Percentiles rank a stretch among this genome's conserved stretches.
Conservation (phyloP, 2,329 filamentous ascomycete genomes). For the Aphanoascus verrucosus region DNA sequence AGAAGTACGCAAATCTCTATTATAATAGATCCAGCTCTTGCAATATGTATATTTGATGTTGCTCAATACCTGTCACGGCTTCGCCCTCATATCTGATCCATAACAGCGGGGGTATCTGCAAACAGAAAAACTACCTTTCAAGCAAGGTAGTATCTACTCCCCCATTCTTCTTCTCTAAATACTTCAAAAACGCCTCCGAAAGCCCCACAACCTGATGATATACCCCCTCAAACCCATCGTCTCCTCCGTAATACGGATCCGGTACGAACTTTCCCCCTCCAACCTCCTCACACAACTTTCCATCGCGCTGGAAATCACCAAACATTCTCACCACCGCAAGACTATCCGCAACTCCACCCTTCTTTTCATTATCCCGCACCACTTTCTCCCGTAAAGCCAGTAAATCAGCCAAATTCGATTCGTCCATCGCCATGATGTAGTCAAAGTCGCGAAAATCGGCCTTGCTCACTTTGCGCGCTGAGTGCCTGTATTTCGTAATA, state of each 20-base stretch:
- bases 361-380: slow-evolving; percentile 38
- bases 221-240: slow-evolving; percentile 70
- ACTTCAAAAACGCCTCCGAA: slow-evolving; percentile 61
- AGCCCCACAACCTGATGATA: slow-evolving; percentile 75
- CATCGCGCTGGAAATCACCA: slow-evolving; percentile 62
- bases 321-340: slow-evolving; percentile 62
- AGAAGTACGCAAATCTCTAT: no score
- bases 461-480: slow-evolving; percentile 59
- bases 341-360: slow-evolving; percentile 24
- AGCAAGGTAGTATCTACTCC: neutral
- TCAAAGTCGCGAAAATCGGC: slow-evolving; percentile 78
- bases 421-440: slow-evolving; percentile 93
- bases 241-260: slow-evolving; percentile 89
- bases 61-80: no score
- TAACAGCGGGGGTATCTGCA: neutral
- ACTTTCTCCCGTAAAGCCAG: slow-evolving; percentile 48
- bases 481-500: slow-evolving; percentile 66
- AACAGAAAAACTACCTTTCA: neutral
- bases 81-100: neutral
- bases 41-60: no score
- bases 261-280: slow-evolving; percentile 56
- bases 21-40: no score
- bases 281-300: slow-evolving; percentile 30
- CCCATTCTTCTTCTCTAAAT: slow-evolving; percentile 37
- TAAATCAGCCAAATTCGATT: slow-evolving; percentile 64